A percentile compares a stretch with the other conserved stretches of the same genome.
These are phyloP conservation scores for Cryptococcus depauperatus DNA, from an alignment of 1,284 basidiomycete genomes.

Conservation along the genomic window DNA sequence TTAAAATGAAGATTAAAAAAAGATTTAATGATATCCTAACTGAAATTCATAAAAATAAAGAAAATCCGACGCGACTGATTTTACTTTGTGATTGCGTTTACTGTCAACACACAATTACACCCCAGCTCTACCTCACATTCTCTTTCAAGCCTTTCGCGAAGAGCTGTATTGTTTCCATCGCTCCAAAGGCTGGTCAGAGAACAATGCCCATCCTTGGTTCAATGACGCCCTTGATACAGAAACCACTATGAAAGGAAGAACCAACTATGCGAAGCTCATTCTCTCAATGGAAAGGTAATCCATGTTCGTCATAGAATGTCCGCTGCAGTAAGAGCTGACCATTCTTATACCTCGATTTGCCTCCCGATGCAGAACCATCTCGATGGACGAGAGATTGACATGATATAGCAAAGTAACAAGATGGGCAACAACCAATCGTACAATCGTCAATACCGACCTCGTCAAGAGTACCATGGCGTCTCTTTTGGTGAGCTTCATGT, in stretches of 20 bases:
- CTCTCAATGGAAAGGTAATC: no score
- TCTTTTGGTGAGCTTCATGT: constrained; percentile 13
- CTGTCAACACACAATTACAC: background rate
- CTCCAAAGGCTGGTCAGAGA: no score
- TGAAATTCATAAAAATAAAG: background rate
- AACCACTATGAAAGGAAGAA: no score
- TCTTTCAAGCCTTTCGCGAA: no score
- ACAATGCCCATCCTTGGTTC: no score
- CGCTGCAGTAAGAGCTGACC: no score
- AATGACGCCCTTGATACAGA: no score
- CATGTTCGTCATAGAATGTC: no score
- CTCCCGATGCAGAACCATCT: background rate
- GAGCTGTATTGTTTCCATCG: no score
- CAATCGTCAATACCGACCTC: constrained; percentile 1
- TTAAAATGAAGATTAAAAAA: background rate
- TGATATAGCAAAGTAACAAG: background rate
- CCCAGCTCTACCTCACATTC: background rate
- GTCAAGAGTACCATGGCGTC: constrained; percentile 9
- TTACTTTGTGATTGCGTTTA: background rate
- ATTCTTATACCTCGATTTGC: background rate
- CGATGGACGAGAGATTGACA: background rate
- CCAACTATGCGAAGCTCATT: no score
- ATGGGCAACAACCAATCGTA: constrained; percentile 4
- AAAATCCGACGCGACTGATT: background rate
- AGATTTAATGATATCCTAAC: background rate